phyloP scores from a whole-genome alignment of 306 rosid species.

The Cicer bijugum region DNA sequence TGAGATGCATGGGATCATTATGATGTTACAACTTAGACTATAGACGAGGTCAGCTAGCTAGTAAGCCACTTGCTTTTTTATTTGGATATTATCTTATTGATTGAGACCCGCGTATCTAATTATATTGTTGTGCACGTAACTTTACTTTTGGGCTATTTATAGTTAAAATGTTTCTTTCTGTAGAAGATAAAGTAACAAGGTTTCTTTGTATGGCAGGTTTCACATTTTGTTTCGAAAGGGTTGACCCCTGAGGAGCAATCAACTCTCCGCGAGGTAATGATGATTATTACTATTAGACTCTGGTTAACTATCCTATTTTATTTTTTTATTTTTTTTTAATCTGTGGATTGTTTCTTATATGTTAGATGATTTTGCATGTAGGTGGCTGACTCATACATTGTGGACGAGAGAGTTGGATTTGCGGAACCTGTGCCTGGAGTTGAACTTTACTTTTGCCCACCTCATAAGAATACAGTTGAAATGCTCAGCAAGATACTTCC shows the following conservation, averaged over 20 bases:
- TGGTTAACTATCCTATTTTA: background rate
- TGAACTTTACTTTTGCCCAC: conserved; percentile 95
- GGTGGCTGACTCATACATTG: conserved; percentile 76
- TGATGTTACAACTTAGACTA: conserved; percentile 13
- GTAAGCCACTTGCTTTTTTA: conserved; percentile 3
- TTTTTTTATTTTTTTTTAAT: background rate
- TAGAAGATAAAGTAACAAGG: background rate
- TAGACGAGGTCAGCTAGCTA: background rate
- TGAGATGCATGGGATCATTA: conserved; percentile 27
- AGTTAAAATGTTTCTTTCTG: background rate
- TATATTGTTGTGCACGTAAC: background rate
- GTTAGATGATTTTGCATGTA: conserved; percentile 38
- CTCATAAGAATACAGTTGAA: conserved; percentile 76
- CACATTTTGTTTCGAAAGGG: conserved; percentile 71
- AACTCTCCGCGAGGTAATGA: conserved; percentile 72
- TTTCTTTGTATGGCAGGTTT: conserved; percentile 57
- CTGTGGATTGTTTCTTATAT: background rate
- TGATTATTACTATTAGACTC: background rate
- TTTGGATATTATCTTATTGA: conserved; percentile 6
- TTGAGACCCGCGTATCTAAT: background rate
- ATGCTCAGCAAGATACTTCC: conserved; percentile 77
- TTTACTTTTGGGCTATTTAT: background rate
- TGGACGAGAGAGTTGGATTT: conserved; percentile 90
- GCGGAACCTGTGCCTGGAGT: conserved; percentile 84
- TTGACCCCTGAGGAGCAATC: conserved; percentile 55